Evolutionary conservation across 2,329 filamentous ascomycete genomes (phyloP).

Genomic region (Ceratocystis huliohia): DNA sequence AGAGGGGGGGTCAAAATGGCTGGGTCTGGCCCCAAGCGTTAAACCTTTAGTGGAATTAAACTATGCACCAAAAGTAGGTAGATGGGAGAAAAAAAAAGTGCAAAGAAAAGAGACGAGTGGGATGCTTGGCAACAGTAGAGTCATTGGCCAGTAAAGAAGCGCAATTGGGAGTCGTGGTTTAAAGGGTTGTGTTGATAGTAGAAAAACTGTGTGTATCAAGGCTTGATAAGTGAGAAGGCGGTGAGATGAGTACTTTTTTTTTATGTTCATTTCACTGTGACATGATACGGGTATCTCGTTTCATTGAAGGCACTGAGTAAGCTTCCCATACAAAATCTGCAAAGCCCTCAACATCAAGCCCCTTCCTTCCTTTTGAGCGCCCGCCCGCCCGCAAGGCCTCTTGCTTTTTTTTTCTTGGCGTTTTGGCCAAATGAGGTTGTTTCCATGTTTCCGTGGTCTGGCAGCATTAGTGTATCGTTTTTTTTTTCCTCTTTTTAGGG

Average conservation of each 20-base stretch:
- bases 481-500: background rate
- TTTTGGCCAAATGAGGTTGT: background rate
- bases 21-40: background rate
- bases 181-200: background rate
- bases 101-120: background rate
- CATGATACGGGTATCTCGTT: background rate
- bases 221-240: slow-evolving; percentile 1
- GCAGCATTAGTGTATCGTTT: background rate
- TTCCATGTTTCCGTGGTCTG: slow-evolving; percentile 14
- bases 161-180: background rate
- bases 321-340: too few species aligned
- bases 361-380: background rate
- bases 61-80: background rate
- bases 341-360: background rate
- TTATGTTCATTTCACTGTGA: slow-evolving; percentile 5
- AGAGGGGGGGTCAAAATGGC: background rate
- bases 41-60: background rate
- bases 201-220: background rate
- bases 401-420: background rate
- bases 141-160: background rate
- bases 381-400: background rate
- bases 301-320: background rate
- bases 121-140: background rate
- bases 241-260: slow-evolving; percentile 2
- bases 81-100: background rate